A percentile compares a stretch with the other conserved stretches of the same genome.
These are phyloP conservation scores for Suhomyces prunicola DNA, from an alignment of 805 yeast species.

Conservation along the genomic window DNA sequence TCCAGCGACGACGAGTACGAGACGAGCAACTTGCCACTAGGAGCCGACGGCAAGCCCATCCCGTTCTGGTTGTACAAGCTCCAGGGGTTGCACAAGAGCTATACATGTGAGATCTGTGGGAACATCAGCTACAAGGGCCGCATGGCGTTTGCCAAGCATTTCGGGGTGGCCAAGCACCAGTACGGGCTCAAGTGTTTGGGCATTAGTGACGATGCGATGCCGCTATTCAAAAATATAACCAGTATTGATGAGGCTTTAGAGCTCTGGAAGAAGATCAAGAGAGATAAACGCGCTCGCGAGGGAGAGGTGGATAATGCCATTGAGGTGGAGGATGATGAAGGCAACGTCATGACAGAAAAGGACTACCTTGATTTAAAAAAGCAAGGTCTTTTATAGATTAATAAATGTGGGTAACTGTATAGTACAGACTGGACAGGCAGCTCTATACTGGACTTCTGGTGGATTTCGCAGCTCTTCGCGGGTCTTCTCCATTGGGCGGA, in stretches of 20 bases:
- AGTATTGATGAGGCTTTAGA: conserved; percentile 64
- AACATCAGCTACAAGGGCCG: conserved; percentile 71
- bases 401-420: too few relatives aligned
- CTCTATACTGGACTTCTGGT: too few relatives aligned
- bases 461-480: too few relatives aligned
- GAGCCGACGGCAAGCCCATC: conserved; percentile 87
- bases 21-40: conserved; percentile 67
- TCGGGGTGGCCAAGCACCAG: conserved; percentile 63
- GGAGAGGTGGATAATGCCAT: conserved; percentile 51
- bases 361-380: conserved; percentile 82
- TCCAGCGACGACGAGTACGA: conserved; percentile 23
- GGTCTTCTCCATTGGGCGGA: too few relatives aligned
- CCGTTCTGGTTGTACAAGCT: conserved; percentile 92
- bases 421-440: too few relatives aligned
- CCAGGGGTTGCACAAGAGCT: conserved; percentile 75
- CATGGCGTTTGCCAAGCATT: conserved; percentile 68
- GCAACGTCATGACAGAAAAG: conserved; percentile 83
- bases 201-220: conserved; percentile 44
- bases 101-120: conserved; percentile 85
- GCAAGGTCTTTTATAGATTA: conserved; percentile 68
- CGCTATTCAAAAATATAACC: conserved; percentile 60
- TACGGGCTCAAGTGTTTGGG: conserved; percentile 78
- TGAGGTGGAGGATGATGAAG: conserved; percentile 90
- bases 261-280: conserved; percentile 49
- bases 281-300: conserved; percentile 33